A percentile compares a stretch with the other conserved stretches of the same genome.
phyloP scores from a whole-genome alignment of 768 basidiomycete species.

The Tylopilus rubrobrunneus region DNA sequence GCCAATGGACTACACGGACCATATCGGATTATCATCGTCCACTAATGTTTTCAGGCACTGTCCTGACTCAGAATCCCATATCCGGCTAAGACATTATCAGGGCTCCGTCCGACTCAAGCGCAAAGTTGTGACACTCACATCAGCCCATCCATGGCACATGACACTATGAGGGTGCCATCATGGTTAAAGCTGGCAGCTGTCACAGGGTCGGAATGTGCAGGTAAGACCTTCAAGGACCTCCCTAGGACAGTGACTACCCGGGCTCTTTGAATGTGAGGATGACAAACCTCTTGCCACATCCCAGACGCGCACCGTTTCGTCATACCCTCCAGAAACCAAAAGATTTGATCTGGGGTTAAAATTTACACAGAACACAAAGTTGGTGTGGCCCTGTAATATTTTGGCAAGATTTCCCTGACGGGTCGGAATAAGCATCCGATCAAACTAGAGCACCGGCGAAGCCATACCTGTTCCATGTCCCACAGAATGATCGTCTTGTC shows the following conservation, averaged over 20 bases:
- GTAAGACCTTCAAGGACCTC: constrained; percentile 78
- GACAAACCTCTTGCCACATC: constrained; percentile 79
- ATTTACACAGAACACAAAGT: constrained; percentile 91
- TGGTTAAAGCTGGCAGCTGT: constrained; percentile 92
- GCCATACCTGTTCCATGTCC: constrained; percentile 62
- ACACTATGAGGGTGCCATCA: constrained; percentile 92
- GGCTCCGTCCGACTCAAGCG: not conserved
- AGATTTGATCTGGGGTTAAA: constrained; percentile 89
- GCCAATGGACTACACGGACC: constrained; percentile 39
- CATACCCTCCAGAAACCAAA: constrained; percentile 89
- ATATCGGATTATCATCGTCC: constrained; percentile 94
- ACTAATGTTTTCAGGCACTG: constrained; percentile 97
- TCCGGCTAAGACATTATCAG: constrained; percentile 56
- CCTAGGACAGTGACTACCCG: constrained; percentile 41
- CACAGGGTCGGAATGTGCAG: constrained; percentile 97
- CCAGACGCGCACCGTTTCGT: constrained; percentile 97
- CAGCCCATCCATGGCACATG: constrained; percentile 94
- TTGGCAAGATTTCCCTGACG: constrained; percentile 56
- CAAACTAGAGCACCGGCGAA: constrained; percentile 5
- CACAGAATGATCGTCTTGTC: constrained; percentile 87
- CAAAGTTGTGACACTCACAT: constrained; percentile 56
- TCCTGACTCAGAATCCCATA: constrained; percentile 97
- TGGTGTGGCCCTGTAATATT: constrained; percentile 80
- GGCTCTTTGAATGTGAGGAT: not conserved
- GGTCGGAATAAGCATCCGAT: not conserved